Base-by-base conservation (phyloP, 768 basidiomycete species). In the Xerocomellus chrysenteron region DNA sequence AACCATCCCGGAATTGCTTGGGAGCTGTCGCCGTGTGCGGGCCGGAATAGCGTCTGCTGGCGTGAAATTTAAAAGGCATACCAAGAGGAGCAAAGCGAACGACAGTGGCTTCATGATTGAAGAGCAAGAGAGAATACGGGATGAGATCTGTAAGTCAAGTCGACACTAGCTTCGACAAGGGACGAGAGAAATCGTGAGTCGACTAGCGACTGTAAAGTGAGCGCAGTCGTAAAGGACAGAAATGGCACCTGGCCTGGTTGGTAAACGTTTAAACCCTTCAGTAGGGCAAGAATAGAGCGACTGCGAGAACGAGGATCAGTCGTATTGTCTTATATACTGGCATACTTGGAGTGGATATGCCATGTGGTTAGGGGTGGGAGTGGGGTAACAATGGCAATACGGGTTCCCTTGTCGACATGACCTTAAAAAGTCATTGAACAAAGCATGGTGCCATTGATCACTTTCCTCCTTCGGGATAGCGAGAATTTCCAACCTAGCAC, bases 81-180 rank as follows among this genome's bases (percentile, higher is more conserved):
- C 77, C 56, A 84, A 74, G 61, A 89, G 76, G 58, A 80, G 57
- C 55, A 87, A 77, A 41, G 76, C 72, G 62, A 80, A 62, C 44
- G 74, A 73, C 66, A 87, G 74, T 19, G 19, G 17, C 61, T 81
- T 81, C 87, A 90, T 89, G 61, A 64, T 71, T 45, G 17, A 28
- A 19, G 26, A 5, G 19, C 33, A 42, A 48, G n/a, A 47, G 19
- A 50, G 3, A 30, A 41, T 10, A 19, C 2, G 21, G 41, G 24
- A 50, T 39, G n/a, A 21, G 32, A 49, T 52, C 26, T 33, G 43
- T 30, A 54, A 30, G 49, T 59, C 60, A 63, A 52, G 59, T 57
- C 50, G 59, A 61, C 46, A 50, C 43, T 24, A 13, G 42, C 47
- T 30, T 51, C 32, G 45, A 44, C 17, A 28, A 9, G 16, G 32